Percentiles rank a stretch among this genome's conserved stretches.
These are phyloP conservation scores for Aspergillus fumigatus DNA, from an alignment of 2,329 filamentous ascomycete species.

Conservation along the genomic window DNA sequence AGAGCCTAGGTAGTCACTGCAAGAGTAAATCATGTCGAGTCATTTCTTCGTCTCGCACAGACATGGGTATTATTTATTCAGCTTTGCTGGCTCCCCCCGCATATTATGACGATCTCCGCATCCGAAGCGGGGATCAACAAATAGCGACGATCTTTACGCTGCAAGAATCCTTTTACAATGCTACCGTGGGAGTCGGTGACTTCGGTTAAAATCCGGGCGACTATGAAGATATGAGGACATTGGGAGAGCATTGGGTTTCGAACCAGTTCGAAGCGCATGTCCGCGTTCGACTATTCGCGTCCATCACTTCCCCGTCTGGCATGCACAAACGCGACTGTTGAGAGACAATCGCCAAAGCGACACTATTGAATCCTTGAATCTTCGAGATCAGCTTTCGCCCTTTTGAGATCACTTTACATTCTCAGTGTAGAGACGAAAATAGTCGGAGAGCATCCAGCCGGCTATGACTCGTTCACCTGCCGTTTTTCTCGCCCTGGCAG, in stretches of 20 bases:
- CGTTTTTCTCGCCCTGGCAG: conserved; percentile 13
- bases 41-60: neutral
- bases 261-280: neutral
- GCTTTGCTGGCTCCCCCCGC: neutral
- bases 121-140: neutral
- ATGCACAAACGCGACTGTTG: neutral
- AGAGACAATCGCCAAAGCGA: neutral
- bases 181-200: neutral
- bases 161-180: neutral
- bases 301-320: neutral
- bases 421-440: neutral
- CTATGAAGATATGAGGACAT: neutral
- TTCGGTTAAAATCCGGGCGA: neutral
- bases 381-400: neutral
- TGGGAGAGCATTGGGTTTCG: neutral
- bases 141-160: neutral
- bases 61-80: no score
- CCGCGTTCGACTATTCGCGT: neutral
- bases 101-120: neutral
- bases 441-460: neutral
- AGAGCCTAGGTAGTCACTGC: neutral
- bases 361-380: neutral
- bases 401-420: neutral
- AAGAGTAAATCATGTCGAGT: neutral
- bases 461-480: conserved; percentile 7